Percentiles rank a stretch among this genome's conserved stretches.
Conservation (phyloP, 495 filamentous ascomycete species). For the Trichoderma gamsii region DNA sequence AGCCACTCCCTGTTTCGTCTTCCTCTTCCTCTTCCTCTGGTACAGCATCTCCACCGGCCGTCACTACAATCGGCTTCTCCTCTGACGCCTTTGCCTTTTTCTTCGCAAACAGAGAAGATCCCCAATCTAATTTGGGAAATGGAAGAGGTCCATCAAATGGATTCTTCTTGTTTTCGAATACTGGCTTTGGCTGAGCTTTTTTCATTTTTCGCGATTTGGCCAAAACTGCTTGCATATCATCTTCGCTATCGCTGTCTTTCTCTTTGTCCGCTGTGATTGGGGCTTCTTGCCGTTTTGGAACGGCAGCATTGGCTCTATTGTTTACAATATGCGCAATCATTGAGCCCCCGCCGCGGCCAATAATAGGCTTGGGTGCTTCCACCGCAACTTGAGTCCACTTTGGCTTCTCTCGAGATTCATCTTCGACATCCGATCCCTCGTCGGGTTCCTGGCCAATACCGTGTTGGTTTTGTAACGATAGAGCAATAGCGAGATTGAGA, state of each 20-base stretch:
- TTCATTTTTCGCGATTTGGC: conserved; percentile 44
- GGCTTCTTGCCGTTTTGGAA: conserved; percentile 35
- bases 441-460: conserved; percentile 23
- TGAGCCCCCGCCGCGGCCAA: conserved; percentile 43
- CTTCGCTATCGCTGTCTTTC: conserved; percentile 54
- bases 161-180: conserved; percentile 37
- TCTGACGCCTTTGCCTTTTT: conserved; percentile 42
- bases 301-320: conserved; percentile 50
- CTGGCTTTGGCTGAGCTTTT: conserved; percentile 25
- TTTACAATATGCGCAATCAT: conserved; percentile 60
- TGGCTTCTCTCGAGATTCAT: conserved; percentile 34
- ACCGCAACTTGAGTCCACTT: conserved; percentile 52
- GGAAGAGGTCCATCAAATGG: conserved; percentile 76
- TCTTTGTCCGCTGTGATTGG: conserved; percentile 17
- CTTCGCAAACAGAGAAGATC: conserved; percentile 47
- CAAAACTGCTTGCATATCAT: conserved; percentile 57
- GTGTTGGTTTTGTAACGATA: conserved; percentile 60
- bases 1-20: conserved; percentile 62
- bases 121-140: conserved; percentile 78
- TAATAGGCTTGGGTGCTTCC: conserved; percentile 48
- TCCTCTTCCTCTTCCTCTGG: conserved; percentile 36
- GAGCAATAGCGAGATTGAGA: conserved; percentile 70
- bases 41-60: conserved; percentile 20
- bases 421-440: conserved; percentile 38
- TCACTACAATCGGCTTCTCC: conserved; percentile 17